Base-by-base conservation (phyloP, 2,329 filamentous ascomycete species). In the Neocucurbitaria cava region DNA sequence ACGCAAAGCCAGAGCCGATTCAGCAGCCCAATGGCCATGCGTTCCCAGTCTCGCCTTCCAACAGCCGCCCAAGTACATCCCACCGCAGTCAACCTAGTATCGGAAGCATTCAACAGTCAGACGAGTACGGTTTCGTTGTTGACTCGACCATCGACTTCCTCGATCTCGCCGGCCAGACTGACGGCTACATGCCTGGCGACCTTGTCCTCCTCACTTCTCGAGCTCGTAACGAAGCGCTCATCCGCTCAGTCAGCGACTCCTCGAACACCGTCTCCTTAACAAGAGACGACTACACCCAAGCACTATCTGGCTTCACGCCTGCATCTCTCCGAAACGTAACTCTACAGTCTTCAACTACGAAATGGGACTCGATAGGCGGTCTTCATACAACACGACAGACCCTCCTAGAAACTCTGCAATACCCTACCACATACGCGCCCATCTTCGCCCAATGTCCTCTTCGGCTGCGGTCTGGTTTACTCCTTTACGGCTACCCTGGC, bases 171-270 rank as follows among this genome's bases (percentile, higher is more conserved):
- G 93, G 95, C 1, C 89, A 94, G 64, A 98, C 94, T 0, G 95
- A 99, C 71, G 95, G 95, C 0, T 99, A 98, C 72, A 97, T 98
- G 93, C 94, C 95, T 0, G 95, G 93, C 3, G 95, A 99, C 74
- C 82, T 99, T 33, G 87, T 89, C 15, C 83, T 97, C 2, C 85
- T 99, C 10, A 90, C 96, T 17, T 89, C 91, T 10, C 86, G 95
- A 54, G 94, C 95, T 33, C 87, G 93, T 49, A 96, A 94, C 66
- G 95, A 98, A 77, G 91, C 94, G 23, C 84, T 99, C 15, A 96
- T 98, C 64, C 89, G 94, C 9, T 89, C 89, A 7, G 88, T 98
- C 24, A 74, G 71, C 5, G 77, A 80, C 24, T 61, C 61, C 7
- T 68, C 69, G 4, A 67, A 62, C 17, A 61, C 62, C 4, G 83